These are phyloP conservation scores for Pyrus pyrifolia DNA, from an alignment of 306 rosid genomes.

Conservation along the genomic window DNA sequence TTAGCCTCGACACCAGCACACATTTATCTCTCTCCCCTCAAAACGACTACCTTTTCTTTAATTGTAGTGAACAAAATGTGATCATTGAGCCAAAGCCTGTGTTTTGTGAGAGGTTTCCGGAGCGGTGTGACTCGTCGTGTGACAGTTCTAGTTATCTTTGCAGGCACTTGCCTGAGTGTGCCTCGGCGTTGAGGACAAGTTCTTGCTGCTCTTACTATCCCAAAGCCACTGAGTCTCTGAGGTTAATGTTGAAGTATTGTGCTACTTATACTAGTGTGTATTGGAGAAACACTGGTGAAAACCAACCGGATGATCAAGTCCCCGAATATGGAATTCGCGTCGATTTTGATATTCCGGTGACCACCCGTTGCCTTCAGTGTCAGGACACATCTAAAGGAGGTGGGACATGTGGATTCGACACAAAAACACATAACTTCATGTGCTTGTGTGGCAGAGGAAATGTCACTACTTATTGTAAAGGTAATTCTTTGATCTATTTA, in stretches of 20 bases:
- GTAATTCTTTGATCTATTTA: constrained; percentile 23
- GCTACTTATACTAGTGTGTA: constrained; percentile 72
- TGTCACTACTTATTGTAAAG: constrained; percentile 72
- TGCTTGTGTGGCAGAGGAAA: constrained; percentile 69
- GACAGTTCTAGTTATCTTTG: constrained; percentile 86
- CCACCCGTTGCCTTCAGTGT: constrained; percentile 72
- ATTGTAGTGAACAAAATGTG: constrained; percentile 63
- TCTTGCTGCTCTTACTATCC: constrained; percentile 89
- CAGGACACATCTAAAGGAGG: constrained; percentile 74
- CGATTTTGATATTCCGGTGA: constrained; percentile 77
- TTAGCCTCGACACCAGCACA: constrained; percentile 68
- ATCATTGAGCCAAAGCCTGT: constrained; percentile 71
- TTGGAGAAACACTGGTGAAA: constrained; percentile 74
- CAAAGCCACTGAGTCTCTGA: constrained; percentile 65
- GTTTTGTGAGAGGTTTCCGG: constrained; percentile 77
- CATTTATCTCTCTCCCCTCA: constrained; percentile 61
- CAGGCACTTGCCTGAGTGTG: constrained; percentile 73
- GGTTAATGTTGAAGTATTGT: constrained; percentile 76
- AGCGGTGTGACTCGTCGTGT: constrained; percentile 77
- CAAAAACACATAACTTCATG: constrained; percentile 39
- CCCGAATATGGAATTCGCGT: constrained; percentile 80
- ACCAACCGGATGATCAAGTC: constrained; percentile 73
- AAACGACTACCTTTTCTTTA: constrained; percentile 86
- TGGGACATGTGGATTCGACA: constrained; percentile 81
- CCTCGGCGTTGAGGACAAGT: constrained; percentile 32